Percentiles rank a stretch among this genome's conserved stretches.
phyloP scores from a whole-genome alignment of 176 grass and related monocot species.

The Calamus simplicifolius region DNA sequence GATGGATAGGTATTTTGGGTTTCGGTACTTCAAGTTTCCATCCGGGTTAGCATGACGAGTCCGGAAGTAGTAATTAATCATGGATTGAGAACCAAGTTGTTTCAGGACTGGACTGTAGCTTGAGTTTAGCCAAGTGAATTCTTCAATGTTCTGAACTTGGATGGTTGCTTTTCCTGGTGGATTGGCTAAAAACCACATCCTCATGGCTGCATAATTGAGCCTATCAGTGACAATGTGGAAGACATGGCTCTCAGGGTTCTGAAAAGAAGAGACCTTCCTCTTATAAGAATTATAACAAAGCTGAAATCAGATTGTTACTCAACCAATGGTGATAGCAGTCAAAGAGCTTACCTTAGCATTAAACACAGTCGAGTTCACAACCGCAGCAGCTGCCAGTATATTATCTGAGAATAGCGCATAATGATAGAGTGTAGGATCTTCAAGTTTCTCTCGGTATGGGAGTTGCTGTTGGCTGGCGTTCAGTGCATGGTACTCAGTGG shows the following conservation, averaged over 20 bases:
- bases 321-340: not conserved
- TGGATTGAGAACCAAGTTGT: constrained; percentile 61
- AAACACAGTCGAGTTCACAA: constrained; percentile 78
- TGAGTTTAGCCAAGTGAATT: constrained; percentile 82
- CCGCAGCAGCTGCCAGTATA: constrained; percentile 61
- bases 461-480: constrained; percentile 38
- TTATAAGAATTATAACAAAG: not conserved
- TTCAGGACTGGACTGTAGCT: constrained; percentile 73
- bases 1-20: constrained; percentile 85
- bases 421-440: constrained; percentile 52
- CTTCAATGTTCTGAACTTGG: constrained; percentile 67
- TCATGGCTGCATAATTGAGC: constrained; percentile 78
- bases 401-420: constrained; percentile 94
- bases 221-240: constrained; percentile 89
- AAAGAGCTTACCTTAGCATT: constrained; percentile 75
- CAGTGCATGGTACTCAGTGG: constrained; percentile 54
- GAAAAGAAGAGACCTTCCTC: constrained; percentile 22
- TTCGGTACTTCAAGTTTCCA: constrained; percentile 71
- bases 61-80: constrained; percentile 84
- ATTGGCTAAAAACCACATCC: constrained; percentile 92
- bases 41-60: constrained; percentile 48
- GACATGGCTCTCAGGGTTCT: constrained; percentile 72
- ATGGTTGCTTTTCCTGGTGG: constrained; percentile 67
- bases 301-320: not conserved
- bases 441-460: constrained; percentile 48